A percentile compares a stretch with the other conserved stretches of the same genome.
phyloP scores from a whole-genome alignment of 768 basidiomycete genomes.

The Trametes meyenii region DNA sequence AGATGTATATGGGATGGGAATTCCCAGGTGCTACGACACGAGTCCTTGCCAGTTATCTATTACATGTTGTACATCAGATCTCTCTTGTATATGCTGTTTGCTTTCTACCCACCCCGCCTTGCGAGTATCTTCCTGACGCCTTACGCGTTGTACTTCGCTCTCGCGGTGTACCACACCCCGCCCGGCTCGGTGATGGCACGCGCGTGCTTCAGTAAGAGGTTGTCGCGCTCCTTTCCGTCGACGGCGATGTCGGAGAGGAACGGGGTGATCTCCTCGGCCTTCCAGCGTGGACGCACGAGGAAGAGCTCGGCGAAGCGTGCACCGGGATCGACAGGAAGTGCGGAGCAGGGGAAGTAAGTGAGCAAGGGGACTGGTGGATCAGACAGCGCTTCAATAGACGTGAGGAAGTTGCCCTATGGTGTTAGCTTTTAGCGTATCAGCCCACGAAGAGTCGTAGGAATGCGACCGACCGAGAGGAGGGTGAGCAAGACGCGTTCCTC shows the following conservation, averaged over 20 bases:
- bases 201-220: conserved; percentile 83
- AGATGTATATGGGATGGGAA: no score
- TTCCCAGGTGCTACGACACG: not conserved
- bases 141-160: conserved; percentile 60
- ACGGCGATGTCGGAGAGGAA: conserved; percentile 84
- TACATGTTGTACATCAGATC: not conserved
- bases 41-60: not conserved
- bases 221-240: conserved; percentile 87
- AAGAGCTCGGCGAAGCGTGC: conserved; percentile 89
- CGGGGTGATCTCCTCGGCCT: conserved; percentile 74
- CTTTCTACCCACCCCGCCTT: no score
- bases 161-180: conserved; percentile 75
- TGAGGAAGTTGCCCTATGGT: conserved; percentile 75
- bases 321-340: conserved; percentile 75
- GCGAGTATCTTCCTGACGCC: no score
- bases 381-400: conserved; percentile 41
- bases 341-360: conserved; percentile 75
- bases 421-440: not conserved
- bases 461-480: conserved; percentile 64
- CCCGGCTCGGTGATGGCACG: conserved; percentile 70
- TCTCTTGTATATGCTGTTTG: not conserved
- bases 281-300: conserved; percentile 76
- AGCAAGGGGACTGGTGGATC: conserved; percentile 42
- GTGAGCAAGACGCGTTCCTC: conserved; percentile 58
- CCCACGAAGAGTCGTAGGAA: not conserved